Evolutionary conservation across 768 basidiomycete genomes (phyloP), one percentile per base, ranked within the genome.

Genomic region (Hygrophoropsis aurantiaca): DNA sequence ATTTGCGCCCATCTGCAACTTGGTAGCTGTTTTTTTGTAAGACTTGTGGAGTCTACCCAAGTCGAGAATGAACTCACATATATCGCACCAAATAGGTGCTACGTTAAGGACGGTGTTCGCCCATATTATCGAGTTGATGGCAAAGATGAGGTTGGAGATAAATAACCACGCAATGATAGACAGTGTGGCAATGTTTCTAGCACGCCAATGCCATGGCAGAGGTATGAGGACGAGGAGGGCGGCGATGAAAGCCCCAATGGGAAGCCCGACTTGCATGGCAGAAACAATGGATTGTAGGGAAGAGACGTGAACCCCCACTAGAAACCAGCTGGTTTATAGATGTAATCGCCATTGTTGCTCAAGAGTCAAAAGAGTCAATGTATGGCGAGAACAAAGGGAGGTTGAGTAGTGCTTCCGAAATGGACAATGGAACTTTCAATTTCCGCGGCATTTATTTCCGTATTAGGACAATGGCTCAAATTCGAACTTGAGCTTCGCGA

Each of bases 41-140:
- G 13, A 30, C 8, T 39, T n/a, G 34, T 21, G 36, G 32, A 40
- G 27, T 30, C 7, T 13, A 30, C 27, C 13, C 13, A 6, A 30
- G 13, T 30, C 7, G n/a, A 3, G 18, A 26, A 9, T 11, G 18
- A 38, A 48, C 51, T 19, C 23, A 52, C 51, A 20, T 20, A 49
- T 45, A 24, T 52, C 51, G 25, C 51, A 52, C 51, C 51, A 52
- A n/a, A 52, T 39, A n/a, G 51, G 51, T 18, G 42, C 51, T 32
- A 35, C 11, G 8, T 45, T 45, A 7, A 36, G 10, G 21, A 48
- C 43, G 24, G 39, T 46, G 21, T 40, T 33, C 8, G 67, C 60
- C 84, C 84, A 90, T 2, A 84, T 56, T 9, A 84, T 51, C 2
- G 78, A 60, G 57, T 88, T 79, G 37, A 86, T 65, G 3, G 73